These are phyloP conservation scores for Kuraishia capsulata DNA, from an alignment of 805 yeast species.

Conservation along the genomic window DNA sequence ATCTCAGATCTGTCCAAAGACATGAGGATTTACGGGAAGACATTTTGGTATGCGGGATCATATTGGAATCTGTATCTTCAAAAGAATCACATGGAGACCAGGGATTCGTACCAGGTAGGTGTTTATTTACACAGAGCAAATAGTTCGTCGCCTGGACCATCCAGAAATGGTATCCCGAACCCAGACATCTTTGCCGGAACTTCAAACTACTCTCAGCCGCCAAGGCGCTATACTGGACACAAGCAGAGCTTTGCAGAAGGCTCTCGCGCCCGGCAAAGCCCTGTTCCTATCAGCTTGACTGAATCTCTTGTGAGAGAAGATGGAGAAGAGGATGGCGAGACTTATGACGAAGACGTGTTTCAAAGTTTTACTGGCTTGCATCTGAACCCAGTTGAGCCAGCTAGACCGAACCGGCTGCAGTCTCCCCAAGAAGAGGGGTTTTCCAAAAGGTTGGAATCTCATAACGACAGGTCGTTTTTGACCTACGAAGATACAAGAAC, in stretches of 20 bases:
- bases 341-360: not conserved
- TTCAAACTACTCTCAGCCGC: conserved; percentile 15
- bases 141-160: conserved; percentile 21
- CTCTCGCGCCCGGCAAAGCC: too few species aligned
- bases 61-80: conserved; percentile 50
- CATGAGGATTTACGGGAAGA: conserved; percentile 39
- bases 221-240: not conserved
- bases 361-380: not conserved
- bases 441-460: not conserved
- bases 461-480: conserved; percentile 18
- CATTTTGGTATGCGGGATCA: conserved; percentile 55
- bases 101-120: conserved; percentile 40
- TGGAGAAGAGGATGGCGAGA: not conserved
- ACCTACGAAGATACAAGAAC: conserved; percentile 38
- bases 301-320: conserved; percentile 2
- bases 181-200: conserved; percentile 24
- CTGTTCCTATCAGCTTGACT: conserved; percentile 4
- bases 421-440: not conserved
- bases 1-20: conserved; percentile 34
- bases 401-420: not conserved
- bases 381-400: not conserved
- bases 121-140: conserved; percentile 46
- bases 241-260: conserved; percentile 2
- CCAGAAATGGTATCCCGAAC: conserved; percentile 29
- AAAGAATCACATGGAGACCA: conserved; percentile 28